These are phyloP conservation scores for Pleurotus giganteus DNA, from an alignment of 768 basidiomycete genomes.

Conservation along the genomic window DNA sequence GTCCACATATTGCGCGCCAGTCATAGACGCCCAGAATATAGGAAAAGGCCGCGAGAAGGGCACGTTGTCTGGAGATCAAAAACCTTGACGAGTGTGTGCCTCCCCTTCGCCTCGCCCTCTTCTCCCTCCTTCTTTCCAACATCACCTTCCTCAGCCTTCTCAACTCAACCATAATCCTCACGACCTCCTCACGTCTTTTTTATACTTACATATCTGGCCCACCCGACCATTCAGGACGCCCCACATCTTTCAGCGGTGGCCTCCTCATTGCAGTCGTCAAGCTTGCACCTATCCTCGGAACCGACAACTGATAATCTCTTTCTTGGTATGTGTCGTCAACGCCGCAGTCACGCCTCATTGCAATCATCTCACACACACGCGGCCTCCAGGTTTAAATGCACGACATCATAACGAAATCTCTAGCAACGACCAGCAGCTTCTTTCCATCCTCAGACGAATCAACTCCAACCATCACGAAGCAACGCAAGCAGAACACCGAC, in stretches of 20 bases:
- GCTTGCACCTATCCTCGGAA: slow-evolving; percentile 11
- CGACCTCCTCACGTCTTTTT: slow-evolving; percentile 43
- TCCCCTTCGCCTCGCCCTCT: slow-evolving; percentile 58
- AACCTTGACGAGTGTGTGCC: slow-evolving; percentile 57
- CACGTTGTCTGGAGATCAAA: slow-evolving; percentile 77
- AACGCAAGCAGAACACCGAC: slow-evolving; percentile 31
- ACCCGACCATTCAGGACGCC: slow-evolving; percentile 3
- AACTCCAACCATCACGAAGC: slow-evolving; percentile 31
- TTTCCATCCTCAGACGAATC: slow-evolving; percentile 28
- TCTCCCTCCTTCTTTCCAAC: slow-evolving; percentile 45
- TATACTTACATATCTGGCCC: slow-evolving; percentile 51
- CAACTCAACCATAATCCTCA: slow-evolving; percentile 40
- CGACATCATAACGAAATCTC: slow-evolving; percentile 58
- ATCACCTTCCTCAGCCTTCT: slow-evolving; percentile 25
- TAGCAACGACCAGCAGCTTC: slow-evolving; percentile 38
- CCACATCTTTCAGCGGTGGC: slow-evolving; percentile 34
- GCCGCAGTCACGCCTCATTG: slow-evolving; percentile 10
- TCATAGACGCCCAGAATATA: slow-evolving; percentile 13
- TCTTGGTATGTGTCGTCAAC: not conserved
- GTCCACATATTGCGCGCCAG: too few relatives aligned
- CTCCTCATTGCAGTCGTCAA: slow-evolving; percentile 12
- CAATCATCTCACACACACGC: slow-evolving; percentile 3
- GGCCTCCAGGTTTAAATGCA: slow-evolving; percentile 56
- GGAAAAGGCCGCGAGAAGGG: slow-evolving; percentile 54
- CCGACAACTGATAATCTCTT: slow-evolving; percentile 5